phyloP scores from a whole-genome alignment of 331 rosid genomes.

The Malus hybrid region DNA sequence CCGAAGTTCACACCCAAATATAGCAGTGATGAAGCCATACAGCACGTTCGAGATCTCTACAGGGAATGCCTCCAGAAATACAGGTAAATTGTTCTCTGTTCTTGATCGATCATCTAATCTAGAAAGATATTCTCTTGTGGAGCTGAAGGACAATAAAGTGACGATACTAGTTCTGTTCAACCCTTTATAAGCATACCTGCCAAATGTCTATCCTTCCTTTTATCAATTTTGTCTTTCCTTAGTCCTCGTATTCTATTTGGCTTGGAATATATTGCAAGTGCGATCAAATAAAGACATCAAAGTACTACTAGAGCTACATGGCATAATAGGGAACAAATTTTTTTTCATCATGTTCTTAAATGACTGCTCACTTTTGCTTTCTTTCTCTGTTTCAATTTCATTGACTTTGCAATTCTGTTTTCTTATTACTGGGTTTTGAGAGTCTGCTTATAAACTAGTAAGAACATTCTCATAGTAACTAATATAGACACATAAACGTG shows the following conservation, averaged over 20 bases:
- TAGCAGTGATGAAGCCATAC: slow-evolving; percentile 68
- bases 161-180: background rate
- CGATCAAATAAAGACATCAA: slow-evolving; percentile 1
- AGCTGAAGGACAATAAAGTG: background rate
- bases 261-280: background rate
- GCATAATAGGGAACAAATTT: background rate
- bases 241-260: background rate
- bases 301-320: background rate
- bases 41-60: slow-evolving; percentile 71
- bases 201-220: background rate
- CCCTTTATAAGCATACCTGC: background rate
- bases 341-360: background rate
- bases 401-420: background rate
- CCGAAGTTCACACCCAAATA: slow-evolving; percentile 81
- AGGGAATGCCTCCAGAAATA: slow-evolving; percentile 56
- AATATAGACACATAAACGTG: background rate
- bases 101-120: slow-evolving; percentile 10
- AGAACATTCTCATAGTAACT: background rate
- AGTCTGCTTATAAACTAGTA: background rate
- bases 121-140: background rate
- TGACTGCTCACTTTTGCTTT: background rate
- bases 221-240: background rate
- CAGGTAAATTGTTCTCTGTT: slow-evolving; percentile 34
- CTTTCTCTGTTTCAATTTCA: background rate
- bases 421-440: background rate